These are phyloP conservation scores for Starmerella sirachaensis DNA, from an alignment of 805 yeast genomes.

Conservation along the genomic window DNA sequence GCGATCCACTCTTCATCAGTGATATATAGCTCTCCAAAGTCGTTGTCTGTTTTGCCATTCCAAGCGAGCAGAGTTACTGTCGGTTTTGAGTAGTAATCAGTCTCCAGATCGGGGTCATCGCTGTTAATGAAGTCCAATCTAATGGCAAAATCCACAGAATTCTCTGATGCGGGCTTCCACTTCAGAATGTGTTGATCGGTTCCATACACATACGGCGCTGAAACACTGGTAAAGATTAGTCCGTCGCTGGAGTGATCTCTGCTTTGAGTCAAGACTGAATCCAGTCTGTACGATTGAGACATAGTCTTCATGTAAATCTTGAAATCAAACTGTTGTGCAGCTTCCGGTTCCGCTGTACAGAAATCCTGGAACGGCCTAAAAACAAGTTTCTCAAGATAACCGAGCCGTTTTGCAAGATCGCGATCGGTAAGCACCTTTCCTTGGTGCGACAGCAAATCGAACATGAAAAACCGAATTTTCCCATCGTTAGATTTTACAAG, in stretches of 20 bases:
- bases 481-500: slow-evolving; percentile 44
- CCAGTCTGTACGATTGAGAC: slow-evolving; percentile 70
- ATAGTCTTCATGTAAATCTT: slow-evolving; percentile 76
- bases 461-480: slow-evolving; percentile 63
- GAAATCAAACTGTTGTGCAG: slow-evolving; percentile 68
- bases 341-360: slow-evolving; percentile 58
- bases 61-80: slow-evolving; percentile 56
- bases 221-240: slow-evolving; percentile 81
- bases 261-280: slow-evolving; percentile 57
- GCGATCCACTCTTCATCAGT: slow-evolving; percentile 70
- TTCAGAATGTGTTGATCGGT: slow-evolving; percentile 78
- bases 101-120: slow-evolving; percentile 37
- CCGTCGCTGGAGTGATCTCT: slow-evolving; percentile 90
- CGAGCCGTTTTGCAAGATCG: slow-evolving; percentile 66
- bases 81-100: slow-evolving; percentile 64
- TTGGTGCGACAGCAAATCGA: slow-evolving; percentile 81
- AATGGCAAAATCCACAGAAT: slow-evolving; percentile 79
- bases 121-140: slow-evolving; percentile 55
- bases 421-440: slow-evolving; percentile 59
- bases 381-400: slow-evolving; percentile 70
- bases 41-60: slow-evolving; percentile 43
- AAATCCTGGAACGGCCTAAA: slow-evolving; percentile 71
- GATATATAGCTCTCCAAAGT: slow-evolving; percentile 52
- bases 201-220: slow-evolving; percentile 75
- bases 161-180: slow-evolving; percentile 97